Conservation (phyloP, 305 asterid genomes). For the Fraxinus paxiana region DNA sequence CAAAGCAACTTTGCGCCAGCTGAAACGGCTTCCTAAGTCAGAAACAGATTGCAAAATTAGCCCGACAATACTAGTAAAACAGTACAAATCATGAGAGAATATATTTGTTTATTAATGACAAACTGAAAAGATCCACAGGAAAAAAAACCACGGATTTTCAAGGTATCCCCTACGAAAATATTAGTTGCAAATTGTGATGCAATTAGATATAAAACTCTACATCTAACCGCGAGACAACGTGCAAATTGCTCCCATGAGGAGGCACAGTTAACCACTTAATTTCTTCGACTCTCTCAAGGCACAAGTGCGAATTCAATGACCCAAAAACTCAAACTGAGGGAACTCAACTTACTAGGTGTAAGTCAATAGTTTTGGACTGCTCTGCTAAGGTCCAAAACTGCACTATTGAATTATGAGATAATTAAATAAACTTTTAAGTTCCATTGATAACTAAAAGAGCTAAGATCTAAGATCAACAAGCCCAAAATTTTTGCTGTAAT, state of each 20-base stretch:
- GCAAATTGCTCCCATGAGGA: neutral
- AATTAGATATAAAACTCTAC: neutral
- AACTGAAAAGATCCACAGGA: neutral
- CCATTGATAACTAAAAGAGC: neutral
- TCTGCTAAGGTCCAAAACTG: neutral
- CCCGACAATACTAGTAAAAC: neutral
- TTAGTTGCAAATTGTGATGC: neutral
- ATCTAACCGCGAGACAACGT: neutral
- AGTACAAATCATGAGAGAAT: neutral
- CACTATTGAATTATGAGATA: neutral
- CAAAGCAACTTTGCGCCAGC: constrained; percentile 89
- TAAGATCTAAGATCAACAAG: neutral
- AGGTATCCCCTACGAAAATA: neutral
- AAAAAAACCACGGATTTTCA: neutral
- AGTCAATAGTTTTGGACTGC: neutral
- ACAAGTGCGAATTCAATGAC: neutral
- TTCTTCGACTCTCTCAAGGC: neutral
- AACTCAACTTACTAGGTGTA: neutral
- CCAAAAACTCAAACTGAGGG: neutral
- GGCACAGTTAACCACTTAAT: neutral
- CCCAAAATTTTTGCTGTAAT: neutral
- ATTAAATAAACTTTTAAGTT: neutral
- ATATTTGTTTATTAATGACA: neutral
- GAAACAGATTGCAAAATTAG: constrained; percentile 15
- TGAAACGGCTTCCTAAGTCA: constrained; percentile 62